Evolutionary conservation across 164 flowering plant species (phyloP), one percentile per base, ranked within the genome.

Genomic region (Vitis rupestris): DNA sequence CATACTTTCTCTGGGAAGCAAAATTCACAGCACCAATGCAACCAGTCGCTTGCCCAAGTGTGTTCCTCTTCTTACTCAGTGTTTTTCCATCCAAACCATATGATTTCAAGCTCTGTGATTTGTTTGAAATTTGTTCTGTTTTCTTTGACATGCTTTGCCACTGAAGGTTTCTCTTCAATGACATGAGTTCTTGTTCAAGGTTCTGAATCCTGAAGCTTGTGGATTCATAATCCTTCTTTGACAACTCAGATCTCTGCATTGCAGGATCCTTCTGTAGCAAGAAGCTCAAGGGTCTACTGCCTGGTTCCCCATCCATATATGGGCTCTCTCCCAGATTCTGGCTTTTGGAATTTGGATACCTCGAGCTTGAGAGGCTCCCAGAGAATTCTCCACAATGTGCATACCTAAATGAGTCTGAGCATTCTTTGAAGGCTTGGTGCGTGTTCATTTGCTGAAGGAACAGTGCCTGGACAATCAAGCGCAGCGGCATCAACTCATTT

Each of bases 401-500:
- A 57, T 81, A 82, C 67, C 94, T 76, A 72, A 94, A 90, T 23
- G 97, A 94, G 49, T 87, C 90, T 2, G 98, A 87, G 77, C 96
- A 94, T 65, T 94, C 93, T 70, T 76, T 89, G 81, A 92, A 87
- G n/a, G 88, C 93, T 74, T 84, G 86, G 56, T 92, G 98, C n/a
- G 94, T 92, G 81, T 84, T 89, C 31, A 87, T 76, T 76, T 92
- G 98, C 72, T 92, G 97, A 68, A 87, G 78, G 74, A 92, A 89
- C 2, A 94, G 87, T 12, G 98, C 98, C 78, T 92, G 97, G 70
- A 92, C 89, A 16, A 94, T 90, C 64, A 92, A 67, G 44, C 97
- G 90, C 50, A 94, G 82, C 0, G 98, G 98, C 98, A 94, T 94
- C 77, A 86, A 15, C 68, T 92, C 94, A 67, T 94, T 94, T 73